A percentile compares a stretch with the other conserved stretches of the same genome.
These are phyloP conservation scores for Chalara sp. DNA, from an alignment of 2,329 filamentous ascomycete species.

Conservation along the genomic window DNA sequence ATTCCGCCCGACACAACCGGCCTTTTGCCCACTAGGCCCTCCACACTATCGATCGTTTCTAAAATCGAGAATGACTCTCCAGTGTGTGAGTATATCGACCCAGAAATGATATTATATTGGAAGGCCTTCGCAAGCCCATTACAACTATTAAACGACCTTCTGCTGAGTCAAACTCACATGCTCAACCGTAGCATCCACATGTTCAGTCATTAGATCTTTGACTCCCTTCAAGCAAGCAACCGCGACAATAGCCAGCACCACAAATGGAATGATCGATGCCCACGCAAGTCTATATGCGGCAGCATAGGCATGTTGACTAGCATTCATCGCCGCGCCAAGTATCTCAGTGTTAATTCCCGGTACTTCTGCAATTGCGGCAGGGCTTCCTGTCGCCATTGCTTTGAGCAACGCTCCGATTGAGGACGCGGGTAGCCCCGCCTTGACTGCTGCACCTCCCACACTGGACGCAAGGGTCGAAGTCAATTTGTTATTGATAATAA, in stretches of 20 bases:
- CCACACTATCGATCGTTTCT: no score
- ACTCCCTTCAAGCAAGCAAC: constrained; percentile 40
- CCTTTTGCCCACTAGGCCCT: no score
- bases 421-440: constrained; percentile 34
- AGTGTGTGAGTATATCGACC: no score
- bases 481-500: constrained; percentile 43
- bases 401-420: constrained; percentile 32
- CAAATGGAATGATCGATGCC: constrained; percentile 44
- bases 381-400: constrained; percentile 31
- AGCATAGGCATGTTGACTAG: constrained; percentile 39
- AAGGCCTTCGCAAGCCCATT: no score
- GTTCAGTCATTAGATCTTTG: constrained; percentile 45
- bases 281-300: constrained; percentile 42
- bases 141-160: no score
- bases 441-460: constrained; percentile 34
- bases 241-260: constrained; percentile 39
- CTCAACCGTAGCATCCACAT: constrained; percentile 46
- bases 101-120: no score
- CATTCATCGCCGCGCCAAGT: constrained; percentile 31
- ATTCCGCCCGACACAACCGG: no score
- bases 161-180: no score
- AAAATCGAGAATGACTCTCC: no score
- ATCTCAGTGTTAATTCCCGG: constrained; percentile 32
- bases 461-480: constrained; percentile 31
- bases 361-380: constrained; percentile 20